Conservation (phyloP, 2,329 filamentous ascomycete genomes). For the Madurella mycetomatis region DNA sequence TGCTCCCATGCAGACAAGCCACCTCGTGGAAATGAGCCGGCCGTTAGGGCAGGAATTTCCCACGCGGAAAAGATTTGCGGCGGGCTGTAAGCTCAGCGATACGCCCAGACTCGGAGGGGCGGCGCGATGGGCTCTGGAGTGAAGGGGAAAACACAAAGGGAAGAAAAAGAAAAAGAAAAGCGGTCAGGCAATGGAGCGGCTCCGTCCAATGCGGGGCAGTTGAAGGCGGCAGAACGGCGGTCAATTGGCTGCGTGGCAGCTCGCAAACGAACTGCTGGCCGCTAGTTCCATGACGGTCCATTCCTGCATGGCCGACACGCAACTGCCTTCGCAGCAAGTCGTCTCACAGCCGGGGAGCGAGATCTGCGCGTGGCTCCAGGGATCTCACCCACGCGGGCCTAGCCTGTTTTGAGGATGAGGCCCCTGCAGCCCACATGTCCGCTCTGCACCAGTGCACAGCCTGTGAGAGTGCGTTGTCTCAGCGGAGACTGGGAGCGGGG, state of each 20-base stretch:
- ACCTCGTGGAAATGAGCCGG: background rate
- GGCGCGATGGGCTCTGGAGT: no score
- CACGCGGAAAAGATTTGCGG: no score
- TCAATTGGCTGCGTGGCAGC: background rate
- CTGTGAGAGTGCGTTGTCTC: background rate
- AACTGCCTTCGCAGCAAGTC: conserved; percentile 7
- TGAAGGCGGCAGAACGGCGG: conserved; percentile 1
- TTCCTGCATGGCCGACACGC: conserved; percentile 13
- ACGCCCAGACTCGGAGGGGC: no score
- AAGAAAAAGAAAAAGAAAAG: background rate
- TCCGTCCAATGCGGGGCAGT: conserved; percentile 4
- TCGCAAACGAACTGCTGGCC: background rate
- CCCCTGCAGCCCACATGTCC: conserved; percentile 26
- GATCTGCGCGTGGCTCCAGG: conserved; percentile 40
- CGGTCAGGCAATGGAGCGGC: conserved; percentile 2
- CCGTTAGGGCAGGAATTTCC: background rate
- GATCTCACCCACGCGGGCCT: conserved; percentile 30
- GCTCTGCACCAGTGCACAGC: background rate
- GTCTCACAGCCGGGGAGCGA: conserved; percentile 24
- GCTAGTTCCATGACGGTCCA: background rate
- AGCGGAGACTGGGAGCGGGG: no score
- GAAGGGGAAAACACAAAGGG: background rate
- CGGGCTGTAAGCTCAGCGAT: no score
- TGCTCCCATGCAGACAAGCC: background rate
- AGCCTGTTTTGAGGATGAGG: conserved; percentile 26